Evolutionary conservation across 2,329 filamentous ascomycete genomes (phyloP), one percentile per base, ranked within the genome.

Genomic region (Furcasterigmium furcatum): DNA sequence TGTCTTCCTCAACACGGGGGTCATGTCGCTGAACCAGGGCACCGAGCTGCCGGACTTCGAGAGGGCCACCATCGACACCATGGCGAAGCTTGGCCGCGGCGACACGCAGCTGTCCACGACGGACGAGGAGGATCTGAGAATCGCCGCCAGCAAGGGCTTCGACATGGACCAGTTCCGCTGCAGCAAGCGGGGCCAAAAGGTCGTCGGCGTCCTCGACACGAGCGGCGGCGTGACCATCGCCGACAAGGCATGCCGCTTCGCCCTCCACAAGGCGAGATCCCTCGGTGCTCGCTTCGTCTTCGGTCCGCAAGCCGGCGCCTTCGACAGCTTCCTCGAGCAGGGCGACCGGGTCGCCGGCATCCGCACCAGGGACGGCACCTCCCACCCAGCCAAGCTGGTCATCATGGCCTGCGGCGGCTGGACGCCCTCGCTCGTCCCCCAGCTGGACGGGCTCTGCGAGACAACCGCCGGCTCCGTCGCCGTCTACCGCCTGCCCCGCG

Each of bases 171-270:
- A 71, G 1, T 71, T 76, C 47, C 38, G 53, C 4, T 55, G 61
- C 8, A 47, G 55, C 39, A 39, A 53, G 47, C 52, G 56, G 20
- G 55, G 58, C 6, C 52, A 61, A 4, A 50, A 56, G 18, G 54
- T 59, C 22, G 48, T 63, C 4, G 73, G 68, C 0, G 62, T 74
- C 1, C 58, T 77, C 1, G 74, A 78, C 43, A 67, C 64, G 2
- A 70, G 63, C 1, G 74, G 70, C 13, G 75, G 75, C 4, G 64
- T 71, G 21, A 65, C 65, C 2, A 52, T 65, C 14, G 73, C 73
- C 0, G 68, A 73, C 45, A 73, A 71, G 45, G 70, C 71, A 1
- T 77, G 73, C 45, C 58, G 58, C 0, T 70, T 67, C 43, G 72
- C 69, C 0, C 61, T 74, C 1, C 61, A 74, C 53, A 67, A 72